Conservation (phyloP, 2,329 filamentous ascomycete species). For the Aspergillus ruber region DNA sequence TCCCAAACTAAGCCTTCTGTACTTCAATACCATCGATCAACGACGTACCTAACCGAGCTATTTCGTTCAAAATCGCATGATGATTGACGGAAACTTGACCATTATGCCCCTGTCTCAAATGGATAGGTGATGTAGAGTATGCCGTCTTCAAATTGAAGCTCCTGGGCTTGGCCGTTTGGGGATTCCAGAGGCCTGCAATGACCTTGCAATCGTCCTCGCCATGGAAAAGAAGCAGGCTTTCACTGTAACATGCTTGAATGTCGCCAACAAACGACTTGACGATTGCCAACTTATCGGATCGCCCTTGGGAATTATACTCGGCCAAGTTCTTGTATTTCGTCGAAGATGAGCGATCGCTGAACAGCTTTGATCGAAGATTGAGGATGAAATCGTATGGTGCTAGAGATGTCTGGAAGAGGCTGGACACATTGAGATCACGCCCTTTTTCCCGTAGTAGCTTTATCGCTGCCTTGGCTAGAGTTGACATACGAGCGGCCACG, state of each 20-base stretch:
- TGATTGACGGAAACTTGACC: constrained; percentile 32
- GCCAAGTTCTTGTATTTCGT: constrained; percentile 73
- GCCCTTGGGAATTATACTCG: constrained; percentile 32
- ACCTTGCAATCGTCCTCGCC: constrained; percentile 53
- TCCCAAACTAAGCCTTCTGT: constrained; percentile 16
- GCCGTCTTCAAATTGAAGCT: constrained; percentile 31
- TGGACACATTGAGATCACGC: constrained; percentile 47
- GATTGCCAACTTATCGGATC: constrained; percentile 53
- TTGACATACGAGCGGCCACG: constrained; percentile 74
- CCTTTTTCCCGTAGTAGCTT: constrained; percentile 52
- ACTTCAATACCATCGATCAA: constrained; percentile 63
- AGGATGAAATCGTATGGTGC: constrained; percentile 83
- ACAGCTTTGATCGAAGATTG: constrained; percentile 55
- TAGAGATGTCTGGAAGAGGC: constrained; percentile 67
- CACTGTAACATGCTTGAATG: constrained; percentile 59
- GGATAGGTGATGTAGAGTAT: constrained; percentile 29
- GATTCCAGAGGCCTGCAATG: constrained; percentile 63
- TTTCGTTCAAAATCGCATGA: constrained; percentile 38
- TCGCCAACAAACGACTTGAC: constrained; percentile 60
- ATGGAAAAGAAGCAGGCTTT: constrained; percentile 72
- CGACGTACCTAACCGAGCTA: constrained; percentile 48
- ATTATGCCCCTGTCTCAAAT: constrained; percentile 7
- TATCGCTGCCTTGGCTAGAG: constrained; percentile 69
- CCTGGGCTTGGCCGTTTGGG: constrained; percentile 30
- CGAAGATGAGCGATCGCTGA: constrained; percentile 30